Base-by-base conservation (phyloP, 441 rosid genomes). In the Jatropha multifida region DNA sequence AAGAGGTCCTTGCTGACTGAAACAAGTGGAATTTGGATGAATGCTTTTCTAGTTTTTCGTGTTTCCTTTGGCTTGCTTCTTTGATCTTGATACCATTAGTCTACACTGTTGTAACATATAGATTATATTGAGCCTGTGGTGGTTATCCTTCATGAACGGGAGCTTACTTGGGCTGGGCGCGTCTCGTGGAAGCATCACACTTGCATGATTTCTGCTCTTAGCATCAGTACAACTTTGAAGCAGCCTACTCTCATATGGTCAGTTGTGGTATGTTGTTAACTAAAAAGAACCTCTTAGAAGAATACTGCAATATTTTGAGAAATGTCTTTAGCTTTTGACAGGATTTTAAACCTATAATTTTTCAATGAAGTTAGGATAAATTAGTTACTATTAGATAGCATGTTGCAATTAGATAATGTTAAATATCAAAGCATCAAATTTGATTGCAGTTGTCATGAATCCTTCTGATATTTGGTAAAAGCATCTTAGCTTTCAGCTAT, bases 161-260 rank as follows among this genome's bases (percentile, higher is more conserved):
- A 96, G 87, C 95, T 84, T 84, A 94, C 97, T 69, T 94, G 99
- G 98, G 98, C 98, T 48, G 99, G 99, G 70, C 90, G 98, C 77
- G 79, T 91, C 77, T 78, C 95, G 48, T 96, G 97, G 98, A 96
- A 96, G 86, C 92, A 90, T 81, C 99, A 96, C 78, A 91, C 99
- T 78, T 91, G 98, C 89, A 86, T 81, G 90, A 85, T 96, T 80
- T 92, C 99, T 83, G 98, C 98, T 46, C 89, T 96, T 82, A 96
- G 98, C 83, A 94, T 96, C 83, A 96, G 94, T 84, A 90, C 98
- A 67, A 89, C 95, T 65, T 81, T 89, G 86, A 92, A 94, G 89
- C 98, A 91, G 82, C 97, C 96, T 76, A 98, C 99, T 54, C 94
- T 94, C 79, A 94, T 94, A 88, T 96, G 98, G 98, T 94, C 98